These are phyloP conservation scores for Boletellus sp. DNA, from an alignment of 768 basidiomycete species.

Conservation along the genomic window DNA sequence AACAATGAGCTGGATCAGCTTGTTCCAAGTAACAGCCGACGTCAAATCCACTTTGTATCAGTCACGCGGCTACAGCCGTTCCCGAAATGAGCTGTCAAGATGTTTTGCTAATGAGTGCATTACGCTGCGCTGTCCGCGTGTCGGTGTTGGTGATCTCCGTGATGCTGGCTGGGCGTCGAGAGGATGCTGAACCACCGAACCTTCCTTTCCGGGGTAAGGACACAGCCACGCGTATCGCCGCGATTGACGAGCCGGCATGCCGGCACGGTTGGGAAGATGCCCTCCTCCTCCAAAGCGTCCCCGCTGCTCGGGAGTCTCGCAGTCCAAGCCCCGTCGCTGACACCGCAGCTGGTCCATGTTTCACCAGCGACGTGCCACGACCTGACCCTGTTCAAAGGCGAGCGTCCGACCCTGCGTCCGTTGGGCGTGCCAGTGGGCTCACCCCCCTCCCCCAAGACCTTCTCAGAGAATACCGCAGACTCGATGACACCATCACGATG, in stretches of 20 bases:
- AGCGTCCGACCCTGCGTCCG: conserved; percentile 7
- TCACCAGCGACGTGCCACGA: conserved; percentile 71
- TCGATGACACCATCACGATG: conserved; percentile 80
- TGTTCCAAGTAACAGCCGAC: conserved; percentile 20
- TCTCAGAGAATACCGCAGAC: conserved; percentile 72
- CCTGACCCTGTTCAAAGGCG: conserved; percentile 72
- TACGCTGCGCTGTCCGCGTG: not conserved
- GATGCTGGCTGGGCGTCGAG: not conserved
- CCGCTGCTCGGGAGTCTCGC: conserved; percentile 65
- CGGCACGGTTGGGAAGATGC: conserved; percentile 34
- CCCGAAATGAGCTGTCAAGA: conserved; percentile 26
- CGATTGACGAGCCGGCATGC: conserved; percentile 28
- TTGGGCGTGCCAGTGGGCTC: conserved; percentile 7
- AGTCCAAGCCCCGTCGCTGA: conserved; percentile 57
- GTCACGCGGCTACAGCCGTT: conserved; percentile 6
- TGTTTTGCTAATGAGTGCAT: no score
- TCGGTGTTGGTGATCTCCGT: not conserved
- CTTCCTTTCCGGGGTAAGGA: conserved; percentile 27
- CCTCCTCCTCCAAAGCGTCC: conserved; percentile 35
- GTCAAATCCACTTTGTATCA: conserved; percentile 19
- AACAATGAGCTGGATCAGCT: conserved; percentile 28
- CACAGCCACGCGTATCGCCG: conserved; percentile 18
- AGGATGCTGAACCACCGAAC: conserved; percentile 17
- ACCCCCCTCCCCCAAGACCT: conserved; percentile 50
- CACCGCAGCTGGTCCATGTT: conserved; percentile 66